phyloP scores from a whole-genome alignment of 2,329 filamentous ascomycete species.

The Microcyclosporella mali region DNA sequence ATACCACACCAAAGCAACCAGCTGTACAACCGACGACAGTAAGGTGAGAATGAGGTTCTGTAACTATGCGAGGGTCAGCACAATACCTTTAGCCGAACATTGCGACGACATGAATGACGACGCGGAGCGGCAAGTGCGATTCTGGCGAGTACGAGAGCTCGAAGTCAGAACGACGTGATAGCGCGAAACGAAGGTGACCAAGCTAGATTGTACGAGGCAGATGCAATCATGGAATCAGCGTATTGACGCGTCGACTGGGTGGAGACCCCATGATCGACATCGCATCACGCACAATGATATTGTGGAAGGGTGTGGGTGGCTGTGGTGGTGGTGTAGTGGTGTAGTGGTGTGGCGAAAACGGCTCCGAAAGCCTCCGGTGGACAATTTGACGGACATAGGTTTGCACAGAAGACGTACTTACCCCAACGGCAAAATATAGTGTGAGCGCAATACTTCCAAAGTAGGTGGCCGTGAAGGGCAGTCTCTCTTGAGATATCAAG shows the following conservation, averaged over 20 bases:
- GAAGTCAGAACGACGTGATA: background rate
- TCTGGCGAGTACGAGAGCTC: constrained; percentile 2
- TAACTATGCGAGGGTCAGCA: constrained; percentile 52
- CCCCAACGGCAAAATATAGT: constrained; percentile 84
- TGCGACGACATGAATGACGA: constrained; percentile 5
- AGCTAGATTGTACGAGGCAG: background rate
- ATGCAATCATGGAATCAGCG: background rate
- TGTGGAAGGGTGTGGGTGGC: constrained; percentile 12
- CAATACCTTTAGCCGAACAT: background rate
- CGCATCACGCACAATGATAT: constrained; percentile 21
- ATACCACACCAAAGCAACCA: constrained; percentile 83
- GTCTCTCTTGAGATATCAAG: constrained; percentile 71
- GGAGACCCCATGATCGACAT: constrained; percentile 18
- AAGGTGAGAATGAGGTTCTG: constrained; percentile 80
- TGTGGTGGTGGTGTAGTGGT: constrained; percentile 9
- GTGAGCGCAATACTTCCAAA: constrained; percentile 89
- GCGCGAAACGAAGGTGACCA: constrained; percentile 3
- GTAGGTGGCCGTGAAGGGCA: constrained; percentile 91
- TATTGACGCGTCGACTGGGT: constrained; percentile 4
- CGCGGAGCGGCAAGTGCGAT: constrained; percentile 8
- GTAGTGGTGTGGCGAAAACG: constrained; percentile 14
- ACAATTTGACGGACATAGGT: constrained; percentile 1
- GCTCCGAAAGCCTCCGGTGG: constrained; percentile 8
- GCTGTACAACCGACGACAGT: constrained; percentile 73
- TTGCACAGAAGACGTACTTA: constrained; percentile 49